Evolutionary conservation across 2,329 filamentous ascomycete genomes (phyloP).

Genomic region (Westerdykella ornata): DNA sequence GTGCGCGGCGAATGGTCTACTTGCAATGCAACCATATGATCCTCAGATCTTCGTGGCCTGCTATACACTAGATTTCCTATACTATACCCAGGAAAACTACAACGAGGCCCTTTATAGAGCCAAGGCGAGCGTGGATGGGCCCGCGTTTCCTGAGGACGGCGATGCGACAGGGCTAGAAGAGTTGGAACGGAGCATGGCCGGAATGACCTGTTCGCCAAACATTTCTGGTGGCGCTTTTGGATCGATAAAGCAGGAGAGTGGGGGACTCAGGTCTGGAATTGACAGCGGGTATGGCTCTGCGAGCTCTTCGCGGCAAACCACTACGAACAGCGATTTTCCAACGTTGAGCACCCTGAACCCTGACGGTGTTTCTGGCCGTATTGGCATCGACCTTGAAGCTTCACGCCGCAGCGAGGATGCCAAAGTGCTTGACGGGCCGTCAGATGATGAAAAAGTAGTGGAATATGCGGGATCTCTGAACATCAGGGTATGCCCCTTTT

Average conservation of each 20-base stretch:
- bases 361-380: background rate
- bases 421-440: background rate
- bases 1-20: background rate
- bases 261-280: no score
- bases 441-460: background rate
- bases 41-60: background rate
- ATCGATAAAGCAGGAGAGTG: no score
- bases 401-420: background rate
- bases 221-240: no score
- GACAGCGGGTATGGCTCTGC: background rate
- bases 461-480: background rate
- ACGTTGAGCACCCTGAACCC: background rate
- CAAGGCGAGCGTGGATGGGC: background rate
- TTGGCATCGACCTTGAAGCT: background rate
- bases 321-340: background rate
- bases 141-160: background rate
- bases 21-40: background rate
- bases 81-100: background rate
- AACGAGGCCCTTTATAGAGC: background rate
- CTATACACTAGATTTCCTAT: background rate
- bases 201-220: no score
- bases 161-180: background rate
- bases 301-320: background rate
- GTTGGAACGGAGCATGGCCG: no score
- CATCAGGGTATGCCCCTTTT: background rate